Conservation (phyloP, 768 basidiomycete species). For the Strobilomyces confusus region DNA sequence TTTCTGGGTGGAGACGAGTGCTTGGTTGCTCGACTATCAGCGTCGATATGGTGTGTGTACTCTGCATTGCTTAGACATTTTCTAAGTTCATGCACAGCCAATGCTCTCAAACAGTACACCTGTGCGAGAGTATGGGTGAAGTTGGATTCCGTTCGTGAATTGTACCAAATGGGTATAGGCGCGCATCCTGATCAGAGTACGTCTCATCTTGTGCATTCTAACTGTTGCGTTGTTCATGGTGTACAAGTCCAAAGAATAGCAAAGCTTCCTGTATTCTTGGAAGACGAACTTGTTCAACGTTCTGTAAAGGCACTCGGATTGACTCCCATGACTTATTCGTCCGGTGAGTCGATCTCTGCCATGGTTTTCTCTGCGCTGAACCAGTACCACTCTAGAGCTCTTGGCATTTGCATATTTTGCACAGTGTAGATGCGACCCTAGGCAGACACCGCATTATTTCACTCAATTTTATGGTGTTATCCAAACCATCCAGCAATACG, state of each 20-base stretch:
- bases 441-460: conserved; percentile 60
- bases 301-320: conserved; percentile 55
- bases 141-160: conserved; percentile 58
- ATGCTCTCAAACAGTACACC: conserved; percentile 42
- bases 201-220: conserved; percentile 14
- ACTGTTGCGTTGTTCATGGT: conserved; percentile 3
- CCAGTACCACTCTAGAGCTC: conserved; percentile 44
- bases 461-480: conserved; percentile 52
- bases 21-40: conserved; percentile 62
- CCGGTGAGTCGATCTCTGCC: conserved; percentile 41
- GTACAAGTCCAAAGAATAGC: conserved; percentile 53
- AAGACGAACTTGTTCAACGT: conserved; percentile 37
- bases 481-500: conserved; percentile 44
- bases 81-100: conserved; percentile 33
- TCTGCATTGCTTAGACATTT: conserved; percentile 5
- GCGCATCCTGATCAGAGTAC: conserved; percentile 76
- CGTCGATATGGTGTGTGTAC: conserved; percentile 40
- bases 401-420: conserved; percentile 76
- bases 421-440: conserved; percentile 78
- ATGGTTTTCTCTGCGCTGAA: background rate
- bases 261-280: conserved; percentile 39
- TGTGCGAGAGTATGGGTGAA: conserved; percentile 45
- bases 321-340: conserved; percentile 61
- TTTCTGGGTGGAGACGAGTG: conserved; percentile 73
- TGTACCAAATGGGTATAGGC: conserved; percentile 69